phyloP scores from a whole-genome alignment of 2,329 filamentous ascomycete genomes.

The Chaetothyriales sp. region DNA sequence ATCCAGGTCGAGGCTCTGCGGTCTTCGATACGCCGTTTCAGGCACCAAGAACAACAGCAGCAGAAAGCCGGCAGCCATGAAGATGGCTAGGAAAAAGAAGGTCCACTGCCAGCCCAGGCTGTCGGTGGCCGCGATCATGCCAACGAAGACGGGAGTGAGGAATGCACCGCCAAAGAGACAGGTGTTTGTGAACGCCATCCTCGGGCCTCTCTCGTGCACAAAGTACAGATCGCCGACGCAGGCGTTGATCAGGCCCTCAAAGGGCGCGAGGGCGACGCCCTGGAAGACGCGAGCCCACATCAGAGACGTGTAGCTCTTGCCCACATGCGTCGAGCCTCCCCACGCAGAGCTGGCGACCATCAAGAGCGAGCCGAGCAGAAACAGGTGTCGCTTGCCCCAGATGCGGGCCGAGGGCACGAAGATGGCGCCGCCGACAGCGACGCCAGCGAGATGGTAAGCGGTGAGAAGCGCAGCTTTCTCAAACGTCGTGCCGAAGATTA shows the following conservation, averaged over 20 bases:
- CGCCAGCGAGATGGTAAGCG: conserved; percentile 74
- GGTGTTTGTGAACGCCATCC: conserved; percentile 71
- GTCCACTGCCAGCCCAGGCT: conserved; percentile 15
- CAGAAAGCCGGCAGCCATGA: conserved; percentile 56
- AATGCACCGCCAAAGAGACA: conserved; percentile 59
- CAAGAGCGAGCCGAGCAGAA: conserved; percentile 61
- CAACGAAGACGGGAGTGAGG: conserved; percentile 77
- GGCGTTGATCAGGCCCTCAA: conserved; percentile 79
- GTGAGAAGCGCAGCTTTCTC: conserved; percentile 70
- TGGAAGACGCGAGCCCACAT: conserved; percentile 71
- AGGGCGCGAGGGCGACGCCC: conserved; percentile 74
- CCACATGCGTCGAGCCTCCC: conserved; percentile 50
- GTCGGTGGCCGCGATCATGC: conserved; percentile 11
- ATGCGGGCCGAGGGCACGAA: conserved; percentile 79
- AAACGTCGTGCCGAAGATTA: conserved; percentile 52
- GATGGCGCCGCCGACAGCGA: conserved; percentile 66
- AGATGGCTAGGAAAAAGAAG: conserved; percentile 80
- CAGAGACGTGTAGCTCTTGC: conserved; percentile 56
- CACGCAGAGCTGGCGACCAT: conserved; percentile 63
- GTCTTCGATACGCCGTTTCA: conserved; percentile 65
- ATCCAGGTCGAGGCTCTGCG: conserved; percentile 52
- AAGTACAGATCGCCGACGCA: conserved; percentile 82
- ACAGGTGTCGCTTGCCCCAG: conserved; percentile 85
- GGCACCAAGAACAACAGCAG: conserved; percentile 66
- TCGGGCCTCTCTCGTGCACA: conserved; percentile 62